phyloP scores from a whole-genome alignment of 306 rosid genomes.

The Fagus crenata region DNA sequence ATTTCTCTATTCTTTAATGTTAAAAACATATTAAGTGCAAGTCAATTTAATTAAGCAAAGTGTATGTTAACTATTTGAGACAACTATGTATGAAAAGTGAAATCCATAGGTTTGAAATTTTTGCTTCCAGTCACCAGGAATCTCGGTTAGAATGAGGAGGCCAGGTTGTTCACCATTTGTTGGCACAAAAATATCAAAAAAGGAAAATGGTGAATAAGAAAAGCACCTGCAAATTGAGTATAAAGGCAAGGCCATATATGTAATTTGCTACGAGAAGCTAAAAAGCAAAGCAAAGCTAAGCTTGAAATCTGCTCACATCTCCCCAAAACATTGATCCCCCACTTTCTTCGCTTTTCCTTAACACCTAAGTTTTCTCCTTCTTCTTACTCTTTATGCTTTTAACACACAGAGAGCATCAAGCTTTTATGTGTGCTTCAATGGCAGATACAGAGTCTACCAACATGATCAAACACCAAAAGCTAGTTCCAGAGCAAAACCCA shows the following conservation, averaged over 20 bases:
- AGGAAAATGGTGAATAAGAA: neutral
- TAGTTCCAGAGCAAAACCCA: constrained; percentile 37
- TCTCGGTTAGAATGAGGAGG: too few relatives aligned
- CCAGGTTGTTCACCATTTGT: constrained; percentile 1
- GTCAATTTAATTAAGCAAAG: too few relatives aligned
- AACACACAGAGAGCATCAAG: neutral
- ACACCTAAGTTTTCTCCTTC: constrained; percentile 37
- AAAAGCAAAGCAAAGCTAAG: constrained; percentile 38
- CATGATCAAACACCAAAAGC: constrained; percentile 43
- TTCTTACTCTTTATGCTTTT: constrained; percentile 17
- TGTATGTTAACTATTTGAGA: too few relatives aligned
- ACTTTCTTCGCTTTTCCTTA: constrained; percentile 40
- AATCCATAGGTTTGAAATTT: too few relatives aligned
- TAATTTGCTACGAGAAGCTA: constrained; percentile 36
- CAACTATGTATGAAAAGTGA: too few relatives aligned
- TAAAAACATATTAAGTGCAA: too few relatives aligned
- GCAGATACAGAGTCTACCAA: constrained; percentile 44
- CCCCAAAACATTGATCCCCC: constrained; percentile 30
- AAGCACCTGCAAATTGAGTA: neutral
- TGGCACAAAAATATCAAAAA: too few relatives aligned
- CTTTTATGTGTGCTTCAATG: constrained; percentile 45
- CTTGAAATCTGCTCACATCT: constrained; percentile 40
- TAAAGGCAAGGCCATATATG: constrained; percentile 33
- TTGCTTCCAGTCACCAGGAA: too few relatives aligned
- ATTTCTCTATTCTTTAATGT: too few relatives aligned